phyloP scores from a whole-genome alignment of 441 rosid genomes.

The Erodium moschatum region DNA sequence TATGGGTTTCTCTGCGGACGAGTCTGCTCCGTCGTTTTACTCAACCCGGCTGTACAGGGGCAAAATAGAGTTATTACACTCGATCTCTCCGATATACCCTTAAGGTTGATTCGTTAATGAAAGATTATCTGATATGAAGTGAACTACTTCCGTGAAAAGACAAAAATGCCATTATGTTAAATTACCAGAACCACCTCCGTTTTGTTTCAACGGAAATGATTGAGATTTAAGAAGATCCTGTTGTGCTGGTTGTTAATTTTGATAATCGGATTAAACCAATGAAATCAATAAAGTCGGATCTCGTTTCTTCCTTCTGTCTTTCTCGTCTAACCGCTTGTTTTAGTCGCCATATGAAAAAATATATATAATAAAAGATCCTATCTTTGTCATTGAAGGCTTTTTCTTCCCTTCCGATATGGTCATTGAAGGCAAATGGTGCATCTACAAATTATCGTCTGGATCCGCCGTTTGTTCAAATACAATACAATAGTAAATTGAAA shows the following conservation, averaged over 20 bases:
- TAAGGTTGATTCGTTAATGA: not conserved
- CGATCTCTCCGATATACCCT: not conserved
- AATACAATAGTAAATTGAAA: no score
- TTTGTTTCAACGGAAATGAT: not conserved
- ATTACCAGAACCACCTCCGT: not conserved
- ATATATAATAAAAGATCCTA: not conserved
- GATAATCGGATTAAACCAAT: not conserved
- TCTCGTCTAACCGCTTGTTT: not conserved
- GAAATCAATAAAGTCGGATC: not conserved
- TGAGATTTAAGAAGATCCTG: not conserved
- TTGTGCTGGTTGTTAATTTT: not conserved
- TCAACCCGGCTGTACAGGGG: not conserved
- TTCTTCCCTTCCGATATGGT: not conserved
- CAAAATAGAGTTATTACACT: not conserved
- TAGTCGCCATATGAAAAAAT: not conserved
- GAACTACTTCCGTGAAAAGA: not conserved
- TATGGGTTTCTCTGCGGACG: not conserved
- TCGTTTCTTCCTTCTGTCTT: not conserved
- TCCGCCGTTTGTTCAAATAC: not conserved
- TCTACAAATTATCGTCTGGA: not conserved
- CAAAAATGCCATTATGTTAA: not conserved
- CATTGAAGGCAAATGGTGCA: not conserved
- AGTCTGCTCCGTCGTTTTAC: not conserved
- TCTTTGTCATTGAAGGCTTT: not conserved
- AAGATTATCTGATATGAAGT: not conserved